These are phyloP conservation scores for Obba rivulosa DNA, from an alignment of 768 basidiomycete species.

Conservation along the genomic window DNA sequence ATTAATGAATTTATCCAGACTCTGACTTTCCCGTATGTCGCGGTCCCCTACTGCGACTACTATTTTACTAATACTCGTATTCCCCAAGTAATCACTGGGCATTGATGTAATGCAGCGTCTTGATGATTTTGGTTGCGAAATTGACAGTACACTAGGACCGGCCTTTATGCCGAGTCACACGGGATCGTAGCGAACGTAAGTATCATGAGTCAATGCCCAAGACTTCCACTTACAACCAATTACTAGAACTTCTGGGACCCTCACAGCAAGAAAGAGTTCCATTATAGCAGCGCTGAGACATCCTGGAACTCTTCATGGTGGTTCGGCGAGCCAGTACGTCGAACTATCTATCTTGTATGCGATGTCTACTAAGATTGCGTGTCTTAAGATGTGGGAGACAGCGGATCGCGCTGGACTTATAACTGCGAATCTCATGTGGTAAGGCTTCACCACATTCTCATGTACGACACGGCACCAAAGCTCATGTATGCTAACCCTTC, in stretches of 20 bases:
- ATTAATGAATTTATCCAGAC: constrained; percentile 41
- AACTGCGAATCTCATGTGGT: constrained; percentile 94
- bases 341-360: background rate
- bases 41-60: background rate
- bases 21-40: constrained; percentile 81
- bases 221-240: background rate
- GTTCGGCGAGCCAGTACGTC: constrained; percentile 81
- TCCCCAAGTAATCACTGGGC: constrained; percentile 87
- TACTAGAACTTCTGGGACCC: constrained; percentile 87
- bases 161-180: constrained; percentile 84
- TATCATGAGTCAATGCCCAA: constrained; percentile 1
- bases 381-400: constrained; percentile 82
- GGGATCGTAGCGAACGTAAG: constrained; percentile 86
- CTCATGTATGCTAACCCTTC: background rate
- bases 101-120: constrained; percentile 51
- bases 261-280: constrained; percentile 51
- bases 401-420: constrained; percentile 65
- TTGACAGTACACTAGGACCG: constrained; percentile 57
- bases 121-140: background rate
- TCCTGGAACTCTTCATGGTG: constrained; percentile 76
- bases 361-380: constrained; percentile 1
- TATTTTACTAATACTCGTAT: constrained; percentile 4
- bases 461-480: background rate
- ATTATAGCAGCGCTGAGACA: constrained; percentile 59
- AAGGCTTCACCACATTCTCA: constrained; percentile 20